Percentiles rank a stretch among this genome's conserved stretches.
Conservation (phyloP, 176 grass and related monocot genomes). For the Poa annua region DNA sequence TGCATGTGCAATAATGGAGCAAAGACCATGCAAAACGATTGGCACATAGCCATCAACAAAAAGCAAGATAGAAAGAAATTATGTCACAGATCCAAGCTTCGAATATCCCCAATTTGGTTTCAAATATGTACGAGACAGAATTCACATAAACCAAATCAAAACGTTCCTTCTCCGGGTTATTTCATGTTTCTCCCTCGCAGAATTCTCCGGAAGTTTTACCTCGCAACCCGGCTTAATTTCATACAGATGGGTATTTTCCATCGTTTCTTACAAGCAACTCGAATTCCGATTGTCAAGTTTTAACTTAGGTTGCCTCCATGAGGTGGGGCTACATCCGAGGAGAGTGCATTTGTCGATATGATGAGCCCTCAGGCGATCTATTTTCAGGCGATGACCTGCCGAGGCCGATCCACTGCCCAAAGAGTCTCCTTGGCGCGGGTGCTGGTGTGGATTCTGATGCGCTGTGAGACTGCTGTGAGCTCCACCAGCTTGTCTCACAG, state of each 20-base stretch:
- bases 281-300: constrained; percentile 22
- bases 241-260: constrained; percentile 46
- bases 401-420: constrained; percentile 51
- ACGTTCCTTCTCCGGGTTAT: constrained; percentile 38
- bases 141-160: constrained; percentile 61
- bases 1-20: background rate
- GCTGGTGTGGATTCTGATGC: constrained; percentile 41
- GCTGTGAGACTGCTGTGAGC: constrained; percentile 49
- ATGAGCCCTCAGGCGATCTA: constrained; percentile 44
- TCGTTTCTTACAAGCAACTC: constrained; percentile 58
- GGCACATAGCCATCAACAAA: background rate
- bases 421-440: constrained; percentile 41
- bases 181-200: constrained; percentile 43
- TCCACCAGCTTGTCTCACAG: constrained; percentile 76
- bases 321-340: constrained; percentile 61
- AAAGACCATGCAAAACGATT: background rate
- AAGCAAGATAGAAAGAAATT: constrained; percentile 9
- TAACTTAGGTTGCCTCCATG: constrained; percentile 20
- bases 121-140: constrained; percentile 64
- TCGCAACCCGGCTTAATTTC: constrained; percentile 38
- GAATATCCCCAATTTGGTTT: constrained; percentile 48
- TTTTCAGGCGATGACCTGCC: constrained; percentile 54
- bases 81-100: background rate
- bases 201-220: constrained; percentile 38
- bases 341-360: constrained; percentile 56